Conservation (phyloP, 2,329 filamentous ascomycete genomes). For the Fusarium sp. region DNA sequence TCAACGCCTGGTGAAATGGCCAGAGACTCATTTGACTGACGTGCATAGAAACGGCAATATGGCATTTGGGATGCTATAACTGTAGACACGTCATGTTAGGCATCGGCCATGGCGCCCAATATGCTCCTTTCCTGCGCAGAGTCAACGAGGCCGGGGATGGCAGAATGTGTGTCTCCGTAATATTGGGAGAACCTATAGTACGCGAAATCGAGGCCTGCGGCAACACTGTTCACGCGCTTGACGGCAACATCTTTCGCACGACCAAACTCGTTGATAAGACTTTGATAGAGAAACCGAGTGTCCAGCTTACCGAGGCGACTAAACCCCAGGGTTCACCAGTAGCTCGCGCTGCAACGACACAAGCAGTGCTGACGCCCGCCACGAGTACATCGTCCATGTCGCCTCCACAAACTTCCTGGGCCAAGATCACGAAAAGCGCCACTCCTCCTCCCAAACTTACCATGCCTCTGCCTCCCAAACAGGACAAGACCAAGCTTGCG, state of each 20-base stretch:
- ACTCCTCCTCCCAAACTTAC: constrained; percentile 51
- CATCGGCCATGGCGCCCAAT: constrained; percentile 68
- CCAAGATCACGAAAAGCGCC: constrained; percentile 51
- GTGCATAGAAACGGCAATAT: constrained; percentile 57
- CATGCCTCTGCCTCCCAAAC: constrained; percentile 50
- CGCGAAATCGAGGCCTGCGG: constrained; percentile 58
- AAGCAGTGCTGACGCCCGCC: constrained; percentile 35
- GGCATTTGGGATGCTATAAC: constrained; percentile 67
- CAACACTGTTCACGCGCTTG: constrained; percentile 56
- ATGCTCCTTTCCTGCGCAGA: constrained; percentile 66
- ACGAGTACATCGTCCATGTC: constrained; percentile 38
- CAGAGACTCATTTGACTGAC: constrained; percentile 8
- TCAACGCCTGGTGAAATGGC: neutral
- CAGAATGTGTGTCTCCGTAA: constrained; percentile 57
- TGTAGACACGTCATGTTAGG: constrained; percentile 70
- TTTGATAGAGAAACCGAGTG: neutral
- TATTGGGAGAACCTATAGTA: constrained; percentile 63
- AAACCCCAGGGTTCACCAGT: constrained; percentile 12
- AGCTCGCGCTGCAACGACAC: constrained; percentile 10
- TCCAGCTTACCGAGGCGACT: neutral
- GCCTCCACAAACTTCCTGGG: constrained; percentile 40
- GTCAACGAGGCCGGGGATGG: constrained; percentile 54
- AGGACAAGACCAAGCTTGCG: constrained; percentile 33
- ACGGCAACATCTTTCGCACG: constrained; percentile 58
- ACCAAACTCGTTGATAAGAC: constrained; percentile 58